Evolutionary conservation across 73 alveolate species (phyloP).

Genomic region (Paramecium pentaurelia): DNA sequence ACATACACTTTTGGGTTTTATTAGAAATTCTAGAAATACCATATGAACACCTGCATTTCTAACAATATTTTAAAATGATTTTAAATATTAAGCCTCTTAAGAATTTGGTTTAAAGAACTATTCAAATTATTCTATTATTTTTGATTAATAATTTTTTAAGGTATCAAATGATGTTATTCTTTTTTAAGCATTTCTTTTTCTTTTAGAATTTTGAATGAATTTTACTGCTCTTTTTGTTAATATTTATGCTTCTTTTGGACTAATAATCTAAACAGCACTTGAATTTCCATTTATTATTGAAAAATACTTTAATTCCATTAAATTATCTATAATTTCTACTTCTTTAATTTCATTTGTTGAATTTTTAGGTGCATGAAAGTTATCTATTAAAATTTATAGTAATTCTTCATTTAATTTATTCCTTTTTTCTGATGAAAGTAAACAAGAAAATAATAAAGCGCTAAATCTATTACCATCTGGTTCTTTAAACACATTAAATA

Average conservation of each 20-base stretch:
- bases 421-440: not conserved
- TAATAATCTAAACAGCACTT: not conserved
- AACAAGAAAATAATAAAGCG: not conserved
- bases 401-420: not conserved
- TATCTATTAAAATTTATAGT: not conserved
- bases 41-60: constrained; percentile 29
- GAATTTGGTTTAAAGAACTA: not conserved
- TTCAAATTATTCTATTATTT: not conserved
- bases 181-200: not conserved
- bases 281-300: constrained; percentile 48
- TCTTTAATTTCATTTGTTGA: not conserved
- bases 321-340: constrained; percentile 53
- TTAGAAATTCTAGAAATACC: not conserved
- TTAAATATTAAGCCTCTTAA: not conserved
- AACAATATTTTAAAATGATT: constrained; percentile 37
- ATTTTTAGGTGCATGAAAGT: not conserved
- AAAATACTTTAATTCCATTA: constrained; percentile 23
- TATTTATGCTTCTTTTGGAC: constrained; percentile 41
- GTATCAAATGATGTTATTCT: not conserved
- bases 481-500: not conserved
- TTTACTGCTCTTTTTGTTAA: not conserved
- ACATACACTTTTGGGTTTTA: not conserved
- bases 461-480: constrained; percentile 4
- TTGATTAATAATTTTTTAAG: not conserved
- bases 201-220: not conserved